Percentiles rank a stretch among this genome's conserved stretches.
Evolutionary conservation across 106 monocot genomes (phyloP).

Genomic region (Phalaenopsis equestris): DNA sequence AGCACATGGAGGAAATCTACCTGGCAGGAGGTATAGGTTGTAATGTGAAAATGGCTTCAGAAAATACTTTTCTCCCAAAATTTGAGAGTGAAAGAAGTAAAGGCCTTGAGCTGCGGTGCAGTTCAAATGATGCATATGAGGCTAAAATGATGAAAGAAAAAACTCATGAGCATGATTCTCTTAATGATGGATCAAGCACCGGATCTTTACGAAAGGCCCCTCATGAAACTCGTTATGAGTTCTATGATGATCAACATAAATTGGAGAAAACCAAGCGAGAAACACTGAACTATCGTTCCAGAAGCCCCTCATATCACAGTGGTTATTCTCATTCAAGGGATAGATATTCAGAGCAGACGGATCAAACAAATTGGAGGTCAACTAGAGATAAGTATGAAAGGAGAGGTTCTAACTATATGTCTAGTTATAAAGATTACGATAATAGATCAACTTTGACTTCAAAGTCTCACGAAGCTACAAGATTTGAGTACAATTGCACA

Average conservation of each 20-base stretch:
- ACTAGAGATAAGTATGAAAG: conserved; percentile 9
- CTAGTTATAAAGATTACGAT: conserved; percentile 14
- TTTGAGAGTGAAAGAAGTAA: conserved; percentile 1
- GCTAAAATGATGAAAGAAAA: conserved; percentile 1
- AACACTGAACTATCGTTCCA: conserved; percentile 7
- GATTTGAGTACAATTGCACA: conserved; percentile 12
- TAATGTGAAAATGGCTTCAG: conserved; percentile 23
- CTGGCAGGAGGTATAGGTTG: conserved; percentile 65
- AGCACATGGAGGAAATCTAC: conserved; percentile 85
- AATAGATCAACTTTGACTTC: conserved; percentile 20
- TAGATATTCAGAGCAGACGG: conserved; percentile 12
- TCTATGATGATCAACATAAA: conserved; percentile 12
- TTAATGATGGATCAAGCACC: conserved; percentile 10
- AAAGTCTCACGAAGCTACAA: conserved; percentile 10
- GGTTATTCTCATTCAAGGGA: conserved; percentile 12
- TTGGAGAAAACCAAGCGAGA: conserved; percentile 18
- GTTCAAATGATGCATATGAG: conserved; percentile 10
- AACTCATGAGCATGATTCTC: conserved; percentile 11
- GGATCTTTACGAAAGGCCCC: neutral
- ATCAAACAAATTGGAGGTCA: conserved; percentile 8
- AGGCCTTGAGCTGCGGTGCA: conserved; percentile 5
- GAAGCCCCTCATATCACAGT: conserved; percentile 18
- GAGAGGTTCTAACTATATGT: conserved; percentile 15
- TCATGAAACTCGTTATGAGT: conserved; percentile 3
- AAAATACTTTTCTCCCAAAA: neutral